Conservation (phyloP, 495 filamentous ascomycete species). For the Podospora australis region DNA sequence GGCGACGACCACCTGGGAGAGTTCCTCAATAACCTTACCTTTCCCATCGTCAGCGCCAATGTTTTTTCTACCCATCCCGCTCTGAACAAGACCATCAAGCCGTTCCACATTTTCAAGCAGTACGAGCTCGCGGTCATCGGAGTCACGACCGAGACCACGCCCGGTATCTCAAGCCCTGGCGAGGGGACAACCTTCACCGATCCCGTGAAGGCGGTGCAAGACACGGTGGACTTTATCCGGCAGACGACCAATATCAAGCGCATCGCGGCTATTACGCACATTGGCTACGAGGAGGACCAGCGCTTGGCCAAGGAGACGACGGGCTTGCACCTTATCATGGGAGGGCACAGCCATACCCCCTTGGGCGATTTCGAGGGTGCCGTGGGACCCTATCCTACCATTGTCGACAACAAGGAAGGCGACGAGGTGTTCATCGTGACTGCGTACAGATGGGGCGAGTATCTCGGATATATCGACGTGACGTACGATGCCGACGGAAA, state of each 20-base stretch:
- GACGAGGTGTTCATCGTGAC: slow-evolving; percentile 58
- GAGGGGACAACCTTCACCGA: slow-evolving; percentile 46
- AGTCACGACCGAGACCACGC: slow-evolving; percentile 49
- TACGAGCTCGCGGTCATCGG: slow-evolving; percentile 51
- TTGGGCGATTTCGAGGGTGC: slow-evolving; percentile 45
- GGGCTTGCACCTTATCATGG: slow-evolving; percentile 51
- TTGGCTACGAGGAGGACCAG: slow-evolving; percentile 52
- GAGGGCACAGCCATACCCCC: slow-evolving; percentile 54
- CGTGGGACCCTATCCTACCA: slow-evolving; percentile 49
- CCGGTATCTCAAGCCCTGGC: slow-evolving; percentile 45
- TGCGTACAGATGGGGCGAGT: slow-evolving; percentile 54
- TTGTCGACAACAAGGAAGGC: slow-evolving; percentile 47
- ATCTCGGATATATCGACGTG: slow-evolving; percentile 53
- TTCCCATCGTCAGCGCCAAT: slow-evolving; percentile 52
- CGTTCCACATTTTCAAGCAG: slow-evolving; percentile 50
- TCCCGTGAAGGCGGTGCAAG: slow-evolving; percentile 42
- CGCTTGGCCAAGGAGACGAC: slow-evolving; percentile 43
- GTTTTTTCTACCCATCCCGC: slow-evolving; percentile 43
- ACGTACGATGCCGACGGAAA: slow-evolving; percentile 46
- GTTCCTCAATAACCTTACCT: slow-evolving; percentile 50
- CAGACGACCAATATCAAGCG: slow-evolving; percentile 43
- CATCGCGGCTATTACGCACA: slow-evolving; percentile 53
- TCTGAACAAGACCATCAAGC: slow-evolving; percentile 48
- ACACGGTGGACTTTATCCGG: slow-evolving; percentile 47
- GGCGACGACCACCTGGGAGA: slow-evolving; percentile 45